phyloP scores from a whole-genome alignment of 495 filamentous ascomycete species.

The Penicillium pancosmium region DNA sequence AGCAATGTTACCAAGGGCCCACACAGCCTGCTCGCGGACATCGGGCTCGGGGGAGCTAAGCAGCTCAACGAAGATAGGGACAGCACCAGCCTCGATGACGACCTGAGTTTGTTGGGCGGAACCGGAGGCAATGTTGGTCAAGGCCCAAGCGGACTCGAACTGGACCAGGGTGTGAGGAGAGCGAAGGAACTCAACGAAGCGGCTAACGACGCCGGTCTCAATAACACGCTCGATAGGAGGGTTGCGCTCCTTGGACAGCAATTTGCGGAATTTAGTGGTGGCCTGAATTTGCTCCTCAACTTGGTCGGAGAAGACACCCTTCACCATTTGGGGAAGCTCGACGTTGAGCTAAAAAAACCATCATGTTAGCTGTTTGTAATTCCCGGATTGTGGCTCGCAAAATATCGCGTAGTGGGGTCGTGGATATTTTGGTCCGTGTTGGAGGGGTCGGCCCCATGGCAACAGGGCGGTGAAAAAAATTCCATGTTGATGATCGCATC shows the following conservation, averaged over 20 bases:
- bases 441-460: conserved; percentile 35
- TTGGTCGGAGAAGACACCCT: conserved; percentile 96
- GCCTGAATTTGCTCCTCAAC: conserved; percentile 98
- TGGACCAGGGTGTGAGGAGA: conserved; percentile 98
- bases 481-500: conserved; percentile 39
- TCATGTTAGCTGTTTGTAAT: conserved; percentile 40
- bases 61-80: conserved; percentile 97
- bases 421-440: conserved; percentile 21
- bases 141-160: conserved; percentile 98
- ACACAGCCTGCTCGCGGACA: conserved; percentile 98
- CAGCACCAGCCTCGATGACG: conserved; percentile 96
- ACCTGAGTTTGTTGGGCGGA: conserved; percentile 97
- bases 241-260: conserved; percentile 98
- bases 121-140: conserved; percentile 99
- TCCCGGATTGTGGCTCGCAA: conserved; percentile 10
- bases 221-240: conserved; percentile 99
- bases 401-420: conserved; percentile 22
- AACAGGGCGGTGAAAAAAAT: conserved; percentile 49
- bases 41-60: conserved; percentile 95
- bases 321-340: conserved; percentile 97
- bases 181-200: conserved; percentile 97
- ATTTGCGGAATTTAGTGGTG: conserved; percentile 98
- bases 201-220: conserved; percentile 95
- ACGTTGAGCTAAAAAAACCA: conserved; percentile 76
- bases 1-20: conserved; percentile 98